phyloP scores from a whole-genome alignment of 192 early-diverging fungal genomes.

The Glomus cerebriforme region DNA sequence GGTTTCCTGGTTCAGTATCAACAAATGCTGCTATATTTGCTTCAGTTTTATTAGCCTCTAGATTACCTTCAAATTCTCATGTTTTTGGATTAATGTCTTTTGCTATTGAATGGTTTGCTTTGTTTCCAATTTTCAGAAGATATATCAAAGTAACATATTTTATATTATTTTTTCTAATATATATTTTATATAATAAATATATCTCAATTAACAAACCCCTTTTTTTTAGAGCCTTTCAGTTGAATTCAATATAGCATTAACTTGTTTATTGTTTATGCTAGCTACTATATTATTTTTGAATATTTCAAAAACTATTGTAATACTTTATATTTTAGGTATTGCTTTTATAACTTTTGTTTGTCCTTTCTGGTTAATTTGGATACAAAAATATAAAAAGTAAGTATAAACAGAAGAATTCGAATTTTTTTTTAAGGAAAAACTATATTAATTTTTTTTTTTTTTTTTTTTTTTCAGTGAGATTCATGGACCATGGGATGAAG shows the following conservation, averaged over 20 bases:
- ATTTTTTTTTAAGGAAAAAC: not conserved
- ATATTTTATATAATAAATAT: no score
- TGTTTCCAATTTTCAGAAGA: conserved; percentile 92
- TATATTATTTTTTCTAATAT: not conserved
- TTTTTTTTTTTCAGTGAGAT: conserved; percentile 70
- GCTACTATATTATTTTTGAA: conserved; percentile 66
- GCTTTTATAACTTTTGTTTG: conserved; percentile 84
- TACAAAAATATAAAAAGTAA: conserved; percentile 97
- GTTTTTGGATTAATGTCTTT: conserved; percentile 87
- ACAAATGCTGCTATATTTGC: conserved; percentile 96
- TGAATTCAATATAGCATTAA: conserved; percentile 54
- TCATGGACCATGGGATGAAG: conserved; percentile 98
- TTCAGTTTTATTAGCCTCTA: conserved; percentile 86
- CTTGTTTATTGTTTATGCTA: conserved; percentile 60
- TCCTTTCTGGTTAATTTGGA: conserved; percentile 88
- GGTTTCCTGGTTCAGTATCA: conserved; percentile 93
- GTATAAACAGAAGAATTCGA: conserved; percentile 19
- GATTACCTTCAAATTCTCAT: conserved; percentile 77
- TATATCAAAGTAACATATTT: conserved; percentile 61
- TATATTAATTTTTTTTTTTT: not conserved
- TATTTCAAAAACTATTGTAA: conserved; percentile 69
- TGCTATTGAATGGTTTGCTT: conserved; percentile 89
- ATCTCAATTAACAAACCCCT: no score
- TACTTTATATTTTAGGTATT: conserved; percentile 68
- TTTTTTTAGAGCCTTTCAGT: conserved; percentile 37